phyloP scores from a whole-genome alignment of 345 rosid genomes.

The Acer yangbiense region DNA sequence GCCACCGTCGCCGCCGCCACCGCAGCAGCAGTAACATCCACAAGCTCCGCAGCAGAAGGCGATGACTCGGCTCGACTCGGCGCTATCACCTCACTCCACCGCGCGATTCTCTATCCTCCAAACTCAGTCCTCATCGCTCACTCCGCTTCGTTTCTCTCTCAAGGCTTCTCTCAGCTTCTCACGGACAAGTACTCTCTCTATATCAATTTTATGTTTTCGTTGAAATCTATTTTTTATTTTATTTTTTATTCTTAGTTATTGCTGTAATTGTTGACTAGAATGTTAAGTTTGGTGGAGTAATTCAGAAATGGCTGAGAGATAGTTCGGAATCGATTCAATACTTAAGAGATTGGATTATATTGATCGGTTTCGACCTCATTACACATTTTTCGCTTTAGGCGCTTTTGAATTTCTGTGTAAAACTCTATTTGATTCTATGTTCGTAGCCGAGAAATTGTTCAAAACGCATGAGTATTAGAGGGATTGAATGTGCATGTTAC shows the following conservation, averaged over 20 bases:
- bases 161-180: constrained; percentile 81
- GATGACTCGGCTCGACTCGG: constrained; percentile 65
- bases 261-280: not conserved
- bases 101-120: constrained; percentile 78
- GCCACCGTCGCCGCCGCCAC: constrained; percentile 20
- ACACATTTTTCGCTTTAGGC: not conserved
- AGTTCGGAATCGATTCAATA: too few species aligned
- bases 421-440: too few species aligned
- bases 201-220: not conserved
- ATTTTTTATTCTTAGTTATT: not conserved
- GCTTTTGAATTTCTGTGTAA: too few species aligned
- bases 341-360: not conserved
- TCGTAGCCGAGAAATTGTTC: not conserved
- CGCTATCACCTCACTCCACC: constrained; percentile 79
- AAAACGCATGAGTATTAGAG: not conserved
- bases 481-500: not conserved
- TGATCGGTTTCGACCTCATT: not conserved
- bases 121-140: constrained; percentile 83
- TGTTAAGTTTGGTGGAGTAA: not conserved
- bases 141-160: constrained; percentile 80
- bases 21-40: constrained; percentile 16
- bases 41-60: constrained; percentile 38
- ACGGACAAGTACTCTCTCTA: constrained; percentile 59
- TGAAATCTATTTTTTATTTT: not conserved
- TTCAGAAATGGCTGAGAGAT: not conserved